Evolutionary conservation across 768 basidiomycete species (phyloP), one percentile per base, ranked within the genome.

Genomic region (Leccinum ochraceum): DNA sequence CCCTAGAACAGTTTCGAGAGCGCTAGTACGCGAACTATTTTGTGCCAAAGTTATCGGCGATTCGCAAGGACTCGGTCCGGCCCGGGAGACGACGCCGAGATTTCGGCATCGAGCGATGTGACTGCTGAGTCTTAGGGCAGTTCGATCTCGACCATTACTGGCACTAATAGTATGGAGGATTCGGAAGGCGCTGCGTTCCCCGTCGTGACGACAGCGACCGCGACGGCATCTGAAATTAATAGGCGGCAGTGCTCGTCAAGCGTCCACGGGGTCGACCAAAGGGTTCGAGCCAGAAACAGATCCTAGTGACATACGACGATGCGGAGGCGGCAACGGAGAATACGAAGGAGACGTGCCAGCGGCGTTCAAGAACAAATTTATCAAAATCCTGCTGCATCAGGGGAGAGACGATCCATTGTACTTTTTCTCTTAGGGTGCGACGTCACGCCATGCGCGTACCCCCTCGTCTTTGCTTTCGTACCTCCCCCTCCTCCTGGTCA

Each of bases 21-120:
- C 89, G 93, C 22, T 28, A 28, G 28, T 96, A 94, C 76, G 82
- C 84, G 36, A 84, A 83, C 58, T 87, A 87, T 75, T 83, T 85
- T 64, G 71, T 93, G 13, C 88, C 90, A 0, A 34, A 34, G 32
- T 66, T 92, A 6, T 63, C 76, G 13, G 70, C 79, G 50, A 71
- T 92, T 39, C 76, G 75, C 10, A 72, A 62, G 22, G 69, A 34
- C 32, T 34, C 32, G 32, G 32, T 34, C 32, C 11, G 28, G 28
- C 28, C 28, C 28, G 28, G 32, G 32, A 72, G 2, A 54, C 64
- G 2, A 65, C 82, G 0, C 53, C 81, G 10, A 80, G 78, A 64
- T 68, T 71, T 28, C 28, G 28, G 28, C 28, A 28, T 28, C 28
- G 28, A 28, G 28, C 28, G 28, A 28, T 28, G 28, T 28, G 28